These are phyloP conservation scores for Microdochium trichocladiopsis DNA, from an alignment of 2,329 filamentous ascomycete genomes.

Conservation along the genomic window DNA sequence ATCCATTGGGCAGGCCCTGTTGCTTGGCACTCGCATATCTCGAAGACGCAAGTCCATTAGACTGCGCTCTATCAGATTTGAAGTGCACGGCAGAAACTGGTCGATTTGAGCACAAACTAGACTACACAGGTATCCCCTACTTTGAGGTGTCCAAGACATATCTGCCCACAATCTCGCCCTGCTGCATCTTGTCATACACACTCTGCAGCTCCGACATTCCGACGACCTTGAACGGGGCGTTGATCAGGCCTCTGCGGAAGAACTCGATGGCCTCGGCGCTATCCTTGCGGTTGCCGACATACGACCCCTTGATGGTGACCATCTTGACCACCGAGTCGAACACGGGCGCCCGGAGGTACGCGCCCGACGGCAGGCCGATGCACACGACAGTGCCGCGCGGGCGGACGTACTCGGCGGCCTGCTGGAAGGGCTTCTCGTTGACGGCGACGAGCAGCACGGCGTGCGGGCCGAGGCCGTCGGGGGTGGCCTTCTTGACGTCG, in stretches of 20 bases:
- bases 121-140: too few relatives aligned
- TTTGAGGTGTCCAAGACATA: slow-evolving; percentile 72
- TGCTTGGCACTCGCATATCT: too few relatives aligned
- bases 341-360: slow-evolving; percentile 74
- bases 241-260: slow-evolving; percentile 76
- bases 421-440: slow-evolving; percentile 89
- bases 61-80: too few relatives aligned
- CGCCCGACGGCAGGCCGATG: slow-evolving; percentile 79
- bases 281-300: slow-evolving; percentile 89
- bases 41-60: too few relatives aligned
- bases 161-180: slow-evolving; percentile 65
- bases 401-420: slow-evolving; percentile 83
- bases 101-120: too few relatives aligned
- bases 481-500: slow-evolving; percentile 75
- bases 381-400: slow-evolving; percentile 76
- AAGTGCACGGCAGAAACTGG: too few relatives aligned
- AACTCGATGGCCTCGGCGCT: slow-evolving; percentile 87
- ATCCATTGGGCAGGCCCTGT: too few relatives aligned
- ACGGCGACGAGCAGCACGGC: slow-evolving; percentile 84
- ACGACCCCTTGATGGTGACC: slow-evolving; percentile 87
- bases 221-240: slow-evolving; percentile 78
- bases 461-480: slow-evolving; percentile 77
- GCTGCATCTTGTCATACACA: slow-evolving; percentile 71
- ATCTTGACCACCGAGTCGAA: slow-evolving; percentile 82
- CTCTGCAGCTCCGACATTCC: slow-evolving; percentile 72